These are phyloP conservation scores for Suillus discolor DNA, from an alignment of 768 basidiomycete genomes.

Conservation along the genomic window DNA sequence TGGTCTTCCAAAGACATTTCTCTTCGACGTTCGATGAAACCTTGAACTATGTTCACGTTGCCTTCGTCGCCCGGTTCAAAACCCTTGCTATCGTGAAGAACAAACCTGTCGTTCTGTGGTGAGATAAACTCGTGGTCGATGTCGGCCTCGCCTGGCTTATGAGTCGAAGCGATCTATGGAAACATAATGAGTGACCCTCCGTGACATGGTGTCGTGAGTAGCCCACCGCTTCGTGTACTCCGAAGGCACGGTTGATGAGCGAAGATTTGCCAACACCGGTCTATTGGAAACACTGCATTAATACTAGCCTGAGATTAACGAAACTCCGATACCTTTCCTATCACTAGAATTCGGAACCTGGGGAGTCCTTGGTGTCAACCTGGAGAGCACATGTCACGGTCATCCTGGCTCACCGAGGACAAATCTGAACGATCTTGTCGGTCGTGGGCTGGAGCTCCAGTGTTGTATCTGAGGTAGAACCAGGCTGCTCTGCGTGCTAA, in stretches of 20 bases:
- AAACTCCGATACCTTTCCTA: background rate
- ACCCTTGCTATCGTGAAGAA: slow-evolving; percentile 1
- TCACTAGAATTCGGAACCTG: background rate
- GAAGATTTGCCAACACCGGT: background rate
- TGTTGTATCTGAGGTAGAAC: background rate
- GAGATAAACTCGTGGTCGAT: background rate
- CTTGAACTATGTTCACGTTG: background rate
- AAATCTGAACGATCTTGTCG: background rate
- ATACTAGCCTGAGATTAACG: background rate
- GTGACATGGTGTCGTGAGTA: background rate
- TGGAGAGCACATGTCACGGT: background rate
- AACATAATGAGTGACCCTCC: background rate
- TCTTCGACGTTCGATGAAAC: background rate
- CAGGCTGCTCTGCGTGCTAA: background rate
- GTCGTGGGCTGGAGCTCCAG: background rate
- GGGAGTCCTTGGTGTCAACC: background rate
- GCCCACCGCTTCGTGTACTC: background rate
- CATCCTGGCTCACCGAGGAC: background rate
- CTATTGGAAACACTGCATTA: background rate
- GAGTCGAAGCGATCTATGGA: background rate
- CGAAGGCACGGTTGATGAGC: background rate
- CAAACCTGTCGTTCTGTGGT: background rate
- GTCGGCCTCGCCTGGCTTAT: background rate
- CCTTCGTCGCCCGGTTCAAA: background rate
- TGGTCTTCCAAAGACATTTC: background rate